Percentiles rank a stretch among this genome's conserved stretches.
Evolutionary conservation across 1,284 basidiomycete species (phyloP).

Genomic region (Serendipita sp.): DNA sequence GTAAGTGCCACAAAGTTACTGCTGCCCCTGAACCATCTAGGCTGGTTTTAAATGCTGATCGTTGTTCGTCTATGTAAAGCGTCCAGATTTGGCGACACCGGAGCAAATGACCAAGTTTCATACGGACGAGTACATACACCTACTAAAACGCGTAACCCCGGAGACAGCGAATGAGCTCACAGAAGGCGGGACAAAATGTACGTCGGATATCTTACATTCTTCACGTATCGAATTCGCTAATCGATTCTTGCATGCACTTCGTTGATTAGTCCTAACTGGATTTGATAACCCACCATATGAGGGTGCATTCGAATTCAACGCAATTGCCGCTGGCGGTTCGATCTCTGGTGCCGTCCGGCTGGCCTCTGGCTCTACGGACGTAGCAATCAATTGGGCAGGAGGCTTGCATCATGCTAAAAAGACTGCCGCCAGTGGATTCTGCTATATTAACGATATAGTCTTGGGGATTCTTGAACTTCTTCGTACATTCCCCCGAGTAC

Average conservation of each 20-base stretch:
- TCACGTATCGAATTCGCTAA: constrained; percentile 11
- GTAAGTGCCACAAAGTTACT: constrained; percentile 30
- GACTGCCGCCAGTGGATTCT: constrained; percentile 89
- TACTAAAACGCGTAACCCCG: constrained; percentile 75
- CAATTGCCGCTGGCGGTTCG: constrained; percentile 90
- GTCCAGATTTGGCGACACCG: constrained; percentile 66
- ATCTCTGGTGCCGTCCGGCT: constrained; percentile 78
- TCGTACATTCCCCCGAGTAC: constrained; percentile 67
- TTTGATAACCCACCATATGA: constrained; percentile 97
- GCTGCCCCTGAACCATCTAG: neutral
- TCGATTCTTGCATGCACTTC: neutral
- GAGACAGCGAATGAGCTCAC: constrained; percentile 78
- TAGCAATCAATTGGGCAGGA: constrained; percentile 95
- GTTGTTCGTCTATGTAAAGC: constrained; percentile 29
- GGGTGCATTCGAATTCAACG: constrained; percentile 93
- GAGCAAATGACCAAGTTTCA: constrained; percentile 87
- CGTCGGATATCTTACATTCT: constrained; percentile 21
- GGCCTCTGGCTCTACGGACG: constrained; percentile 72
- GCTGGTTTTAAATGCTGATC: constrained; percentile 5
- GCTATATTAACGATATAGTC: constrained; percentile 96
- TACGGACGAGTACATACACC: constrained; percentile 95
- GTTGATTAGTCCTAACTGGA: constrained; percentile 57
- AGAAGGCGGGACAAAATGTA: constrained; percentile 70
- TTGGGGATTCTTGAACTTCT: constrained; percentile 80
- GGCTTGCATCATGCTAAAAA: constrained; percentile 98